A percentile compares a stretch with the other conserved stretches of the same genome.
Conservation (phyloP, 2,329 filamentous ascomycete species). For the Sporothrix globosa region DNA sequence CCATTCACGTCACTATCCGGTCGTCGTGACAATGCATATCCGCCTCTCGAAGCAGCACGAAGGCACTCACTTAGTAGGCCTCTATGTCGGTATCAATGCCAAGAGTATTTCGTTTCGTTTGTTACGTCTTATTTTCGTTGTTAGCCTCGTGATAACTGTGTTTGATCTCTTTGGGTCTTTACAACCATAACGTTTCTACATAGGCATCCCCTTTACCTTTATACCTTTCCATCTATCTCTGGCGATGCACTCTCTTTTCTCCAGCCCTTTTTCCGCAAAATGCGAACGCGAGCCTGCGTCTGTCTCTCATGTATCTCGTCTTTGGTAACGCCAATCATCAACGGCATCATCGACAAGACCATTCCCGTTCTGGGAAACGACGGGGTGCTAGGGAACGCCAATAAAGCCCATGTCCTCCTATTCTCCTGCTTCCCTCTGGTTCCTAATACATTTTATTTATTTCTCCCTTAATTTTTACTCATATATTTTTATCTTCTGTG, state of each 20-base stretch:
- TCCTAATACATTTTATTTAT: background rate
- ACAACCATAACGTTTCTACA: background rate
- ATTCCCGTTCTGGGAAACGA: slow-evolving; percentile 21
- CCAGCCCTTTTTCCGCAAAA: background rate
- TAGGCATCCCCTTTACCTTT: slow-evolving; percentile 4
- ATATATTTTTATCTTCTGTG: background rate
- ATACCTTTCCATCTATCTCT: background rate
- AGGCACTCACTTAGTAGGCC: background rate
- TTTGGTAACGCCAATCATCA: slow-evolving; percentile 31
- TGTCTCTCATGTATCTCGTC: slow-evolving; percentile 28
- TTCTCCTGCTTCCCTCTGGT: background rate
- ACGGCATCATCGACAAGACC: slow-evolving; percentile 26
- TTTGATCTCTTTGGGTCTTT: background rate
- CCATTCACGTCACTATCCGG: background rate
- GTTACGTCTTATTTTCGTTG: background rate
- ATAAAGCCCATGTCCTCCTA: slow-evolving; percentile 3
- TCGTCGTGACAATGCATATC: too few relatives aligned
- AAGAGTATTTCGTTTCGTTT: too few relatives aligned
- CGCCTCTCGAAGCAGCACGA: background rate
- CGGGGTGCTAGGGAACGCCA: slow-evolving; percentile 22
- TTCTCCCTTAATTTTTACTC: background rate
- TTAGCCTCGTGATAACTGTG: too few relatives aligned
- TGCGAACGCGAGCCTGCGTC: slow-evolving; percentile 9
- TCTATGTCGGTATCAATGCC: background rate
- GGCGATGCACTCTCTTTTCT: background rate